Conservation (phyloP, 306 rosid genomes). For the Fagus sylvatica region DNA sequence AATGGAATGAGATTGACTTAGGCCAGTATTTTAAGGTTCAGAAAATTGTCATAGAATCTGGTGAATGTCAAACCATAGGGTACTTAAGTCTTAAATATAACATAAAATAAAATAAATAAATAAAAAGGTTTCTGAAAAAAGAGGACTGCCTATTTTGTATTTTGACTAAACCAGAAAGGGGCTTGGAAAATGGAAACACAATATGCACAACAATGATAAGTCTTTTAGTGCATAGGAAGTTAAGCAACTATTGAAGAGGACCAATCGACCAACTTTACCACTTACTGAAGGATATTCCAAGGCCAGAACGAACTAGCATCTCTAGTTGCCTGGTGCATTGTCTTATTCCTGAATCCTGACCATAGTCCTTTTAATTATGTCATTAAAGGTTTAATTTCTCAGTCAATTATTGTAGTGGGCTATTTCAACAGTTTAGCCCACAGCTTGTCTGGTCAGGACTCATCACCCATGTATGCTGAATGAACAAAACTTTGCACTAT, state of each 20-base stretch:
- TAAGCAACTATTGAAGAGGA: neutral
- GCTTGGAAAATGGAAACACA: neutral
- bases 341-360: neutral
- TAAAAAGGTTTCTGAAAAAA: neutral
- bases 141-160: no score
- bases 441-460: neutral
- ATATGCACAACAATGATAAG: neutral
- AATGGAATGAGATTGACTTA: neutral
- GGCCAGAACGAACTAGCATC: neutral
- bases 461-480: neutral
- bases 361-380: no score
- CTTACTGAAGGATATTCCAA: neutral
- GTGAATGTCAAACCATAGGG: neutral
- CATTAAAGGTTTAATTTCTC: neutral
- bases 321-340: neutral
- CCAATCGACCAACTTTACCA: neutral
- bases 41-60: conserved; percentile 1
- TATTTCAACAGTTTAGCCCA: neutral
- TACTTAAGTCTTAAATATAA: neutral
- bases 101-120: neutral
- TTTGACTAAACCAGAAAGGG: neutral
- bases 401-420: neutral
- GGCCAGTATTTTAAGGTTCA: conserved; percentile 5
- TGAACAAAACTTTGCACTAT: neutral
- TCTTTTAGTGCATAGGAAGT: no score